Base-by-base conservation (phyloP, 2,329 filamentous ascomycete species). In the Tympanopsis confertula region DNA sequence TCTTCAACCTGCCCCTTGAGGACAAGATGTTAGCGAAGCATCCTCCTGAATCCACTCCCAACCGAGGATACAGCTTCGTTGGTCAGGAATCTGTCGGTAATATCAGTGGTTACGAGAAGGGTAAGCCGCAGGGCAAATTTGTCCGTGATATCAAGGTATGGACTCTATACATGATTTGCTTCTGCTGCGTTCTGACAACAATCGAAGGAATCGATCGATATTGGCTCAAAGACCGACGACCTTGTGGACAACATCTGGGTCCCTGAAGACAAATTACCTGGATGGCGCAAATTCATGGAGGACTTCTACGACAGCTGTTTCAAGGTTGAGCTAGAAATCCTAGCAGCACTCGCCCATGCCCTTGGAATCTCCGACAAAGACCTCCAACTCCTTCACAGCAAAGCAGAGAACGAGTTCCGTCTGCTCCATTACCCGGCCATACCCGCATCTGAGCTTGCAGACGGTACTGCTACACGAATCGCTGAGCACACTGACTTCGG, bases 31-130 rank as follows among this genome's bases (percentile, higher is more conserved):
- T 46, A 3, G 51, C 53, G 5, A 47, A 51, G 20, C 52, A 57
- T 36, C 51, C 51, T 4, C 45, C 45, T 1, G 40, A 52, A 20
- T 42, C 51, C 7, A 52, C 47, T 5, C 52, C 50, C 1, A 52
- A 57, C 32, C 46, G 54, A 20, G 54, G 54, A 2, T 57, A 51
- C 26, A 51, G 50, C 37, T 47, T 43, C 19, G 42, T 55, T 13
- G 53, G 54, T 17, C 50, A 53, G 15, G 53, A 56, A 38, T 51
- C 51, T 17, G 44, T 40, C 4, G 41, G 39, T 14, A 35, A 41
- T 48, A 53, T 56, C 17, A 45, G 43, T 38, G 47, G 50, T 5
- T 47, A 42, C 20, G 42, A 41, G 20, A 43, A 44, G 24, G 41
- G 39, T 13, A n/a, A 28, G 17, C 12, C n/a, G 13, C n/a, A 19